These are phyloP conservation scores for Lunasporangiospora selenospora DNA, from an alignment of 192 early-diverging fungal genomes.

Conservation along the genomic window DNA sequence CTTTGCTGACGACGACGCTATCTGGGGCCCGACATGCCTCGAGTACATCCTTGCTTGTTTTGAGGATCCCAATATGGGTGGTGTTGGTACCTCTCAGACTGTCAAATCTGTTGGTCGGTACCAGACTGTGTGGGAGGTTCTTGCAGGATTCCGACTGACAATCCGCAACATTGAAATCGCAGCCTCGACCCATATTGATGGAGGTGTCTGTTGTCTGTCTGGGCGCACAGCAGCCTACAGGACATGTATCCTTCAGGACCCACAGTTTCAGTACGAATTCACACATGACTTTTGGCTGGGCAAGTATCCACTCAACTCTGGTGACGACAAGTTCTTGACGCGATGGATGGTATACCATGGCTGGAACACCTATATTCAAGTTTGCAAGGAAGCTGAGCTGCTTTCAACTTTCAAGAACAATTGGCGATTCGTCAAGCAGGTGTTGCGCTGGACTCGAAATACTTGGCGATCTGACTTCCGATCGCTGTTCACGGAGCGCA, in stretches of 20 bases:
- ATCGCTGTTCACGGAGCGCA: slow-evolving; percentile 66
- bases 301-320: slow-evolving; percentile 75
- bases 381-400: slow-evolving; percentile 71
- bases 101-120: slow-evolving; percentile 63
- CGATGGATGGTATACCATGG: slow-evolving; percentile 75
- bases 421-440: slow-evolving; percentile 75
- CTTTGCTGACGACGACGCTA: slow-evolving; percentile 75
- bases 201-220: slow-evolving; percentile 76
- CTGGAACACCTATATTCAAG: slow-evolving; percentile 75
- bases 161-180: slow-evolving; percentile 79
- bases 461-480: slow-evolving; percentile 76
- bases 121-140: slow-evolving; percentile 76
- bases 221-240: slow-evolving; percentile 76
- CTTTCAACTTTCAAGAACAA: slow-evolving; percentile 79
- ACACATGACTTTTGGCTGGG: slow-evolving; percentile 77
- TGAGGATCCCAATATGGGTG: slow-evolving; percentile 74
- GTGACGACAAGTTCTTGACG: slow-evolving; percentile 80
- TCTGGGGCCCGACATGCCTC: slow-evolving; percentile 69
- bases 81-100: slow-evolving; percentile 70
- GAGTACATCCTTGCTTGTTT: slow-evolving; percentile 74
- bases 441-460: slow-evolving; percentile 77
- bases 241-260: slow-evolving; percentile 71
- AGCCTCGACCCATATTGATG: slow-evolving; percentile 76
- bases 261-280: slow-evolving; percentile 73
- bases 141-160: slow-evolving; percentile 72